Evolutionary conservation across 2,329 filamentous ascomycete species (phyloP).

Genomic region (Thermochaetoides dissita): DNA sequence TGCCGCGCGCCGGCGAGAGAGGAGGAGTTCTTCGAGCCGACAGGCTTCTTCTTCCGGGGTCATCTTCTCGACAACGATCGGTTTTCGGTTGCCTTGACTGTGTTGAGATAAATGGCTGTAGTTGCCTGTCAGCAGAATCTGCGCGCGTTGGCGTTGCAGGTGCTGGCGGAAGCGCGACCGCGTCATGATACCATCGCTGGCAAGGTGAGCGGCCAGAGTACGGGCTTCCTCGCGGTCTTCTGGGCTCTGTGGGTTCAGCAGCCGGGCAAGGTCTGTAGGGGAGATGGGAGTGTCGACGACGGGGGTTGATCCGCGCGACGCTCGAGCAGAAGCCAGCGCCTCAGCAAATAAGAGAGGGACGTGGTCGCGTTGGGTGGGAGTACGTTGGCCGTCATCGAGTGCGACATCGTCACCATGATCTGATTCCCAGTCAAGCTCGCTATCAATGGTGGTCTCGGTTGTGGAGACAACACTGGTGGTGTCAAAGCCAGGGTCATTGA

Average conservation of each 20-base stretch:
- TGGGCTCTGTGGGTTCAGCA: slow-evolving; percentile 65
- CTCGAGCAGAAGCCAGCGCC: slow-evolving; percentile 11
- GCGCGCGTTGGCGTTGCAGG: slow-evolving; percentile 54
- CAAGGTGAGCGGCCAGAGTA: slow-evolving; percentile 66
- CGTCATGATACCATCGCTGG: slow-evolving; percentile 60
- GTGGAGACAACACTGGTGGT: slow-evolving; percentile 68
- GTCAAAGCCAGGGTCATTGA: slow-evolving; percentile 28
- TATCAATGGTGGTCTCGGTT: slow-evolving; percentile 28
- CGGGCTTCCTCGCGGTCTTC: slow-evolving; percentile 72
- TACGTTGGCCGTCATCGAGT: slow-evolving; percentile 41
- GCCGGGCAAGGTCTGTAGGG: slow-evolving; percentile 55
- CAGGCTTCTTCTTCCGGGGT: slow-evolving; percentile 45
- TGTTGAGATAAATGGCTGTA: slow-evolving; percentile 19
- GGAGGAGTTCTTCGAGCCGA: slow-evolving; percentile 45
- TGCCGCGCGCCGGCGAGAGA: slow-evolving; percentile 31
- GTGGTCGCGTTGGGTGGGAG: slow-evolving; percentile 51
- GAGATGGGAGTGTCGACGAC: slow-evolving; percentile 49
- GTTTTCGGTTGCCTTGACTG: too few species aligned
- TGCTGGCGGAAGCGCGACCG: slow-evolving; percentile 61
- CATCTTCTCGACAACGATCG: slow-evolving; percentile 21
- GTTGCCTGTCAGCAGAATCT: slow-evolving; percentile 41
- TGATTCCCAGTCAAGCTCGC: slow-evolving; percentile 25
- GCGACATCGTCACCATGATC: slow-evolving; percentile 23
- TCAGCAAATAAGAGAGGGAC: slow-evolving; percentile 25
- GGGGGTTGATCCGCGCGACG: slow-evolving; percentile 40